Base-by-base conservation (phyloP, 441 rosid genomes). In the Populus tomentosa region DNA sequence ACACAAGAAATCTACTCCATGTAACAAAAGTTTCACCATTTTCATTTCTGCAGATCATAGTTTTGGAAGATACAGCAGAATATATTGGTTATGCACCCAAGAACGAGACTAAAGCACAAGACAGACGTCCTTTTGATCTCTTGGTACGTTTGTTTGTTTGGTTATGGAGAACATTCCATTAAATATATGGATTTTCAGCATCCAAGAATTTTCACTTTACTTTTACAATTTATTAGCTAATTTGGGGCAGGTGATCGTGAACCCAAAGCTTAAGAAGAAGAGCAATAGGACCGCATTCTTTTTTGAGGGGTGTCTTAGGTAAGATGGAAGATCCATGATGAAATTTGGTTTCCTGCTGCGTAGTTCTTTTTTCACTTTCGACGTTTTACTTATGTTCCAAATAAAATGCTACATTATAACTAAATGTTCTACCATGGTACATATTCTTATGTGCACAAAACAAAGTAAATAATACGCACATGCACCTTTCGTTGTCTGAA, bases 301-400 rank as follows among this genome's bases (percentile, higher is more conserved):
- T 83, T 93, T 93, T 68, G 96, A 93, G 87, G 97, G 99, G 8
- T 95, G 99, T 79, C 72, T 95, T 42, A 90, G 94, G 94, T 91
- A 80, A 80, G 77, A 81, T 72, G 66, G 28, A 5, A 65, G 10
- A 61, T 10, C 10, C 10, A 28, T 32, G 8, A 7, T 68, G 35
- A 80, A 65, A 30, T 74, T 18, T 0, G 28, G 53, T 63, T 32
- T 10, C 33, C 16, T 26, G 11, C 23, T 0, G 2, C 32, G 8
- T 13, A 5, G 3, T 0, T 61, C 5, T 0, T 5, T 68, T 64
- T 75, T 42, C 42, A 10, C 26, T 36, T 20, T 63, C 6, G 20
- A 64, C 8, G 7, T 23, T 13, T 7, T 7, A 56, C 9, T 0
- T 46, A 4, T 14, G 6, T 46, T 46, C 20, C 56, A 14, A 46